Evolutionary conservation across 331 rosid genomes (phyloP), one percentile per base, ranked within the genome.

Genomic region (Spiraea crenata): DNA sequence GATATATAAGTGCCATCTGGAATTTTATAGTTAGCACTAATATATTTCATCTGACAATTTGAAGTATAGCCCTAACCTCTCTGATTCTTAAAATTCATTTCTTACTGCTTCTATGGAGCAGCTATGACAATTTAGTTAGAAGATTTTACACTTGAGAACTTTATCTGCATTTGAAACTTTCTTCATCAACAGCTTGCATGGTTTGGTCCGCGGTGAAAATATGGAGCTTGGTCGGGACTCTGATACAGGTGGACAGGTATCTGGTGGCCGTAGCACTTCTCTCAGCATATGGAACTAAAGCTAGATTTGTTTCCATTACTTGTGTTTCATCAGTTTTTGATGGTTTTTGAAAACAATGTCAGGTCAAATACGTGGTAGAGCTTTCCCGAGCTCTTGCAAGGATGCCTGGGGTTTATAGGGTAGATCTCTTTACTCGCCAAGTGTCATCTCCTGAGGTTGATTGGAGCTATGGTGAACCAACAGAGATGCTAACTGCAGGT

Each of bases 171-270:
- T 40, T 45, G 51, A 63, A 57, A 45, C 31, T 19, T 25, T 67
- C 40, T 70, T 76, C 67, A 73, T 79, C 46, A 25, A 31, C 83
- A 92, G 96, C 80, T 82, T 92, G 83, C 98, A 92, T 69, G 98
- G 98, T 71, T 69, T 92, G 81, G 92, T 92, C 63, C 84, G 98
- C 17, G 98, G 95, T 64, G 96, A 92, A 78, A 92, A 92, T 77
- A 92, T 92, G 98, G 98, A 92, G 81, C 98, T 92, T 50, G 98
- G 98, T 51, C 89, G 96, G 41, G 98, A 92, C 84, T 92, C 96
- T 17, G 98, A 92, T 69, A 92, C 98, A 2, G 98, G 98, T 49
- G 98, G 98, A 70, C 98, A 92, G 98, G 98, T 92, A 76, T 20
- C 17, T 63, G 6, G 16, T 5, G 39, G 25, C 58, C 58, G 19